Evolutionary conservation across 768 basidiomycete species (phyloP), one percentile per base, ranked within the genome.

Genomic region (Tephrocybe sp.): DNA sequence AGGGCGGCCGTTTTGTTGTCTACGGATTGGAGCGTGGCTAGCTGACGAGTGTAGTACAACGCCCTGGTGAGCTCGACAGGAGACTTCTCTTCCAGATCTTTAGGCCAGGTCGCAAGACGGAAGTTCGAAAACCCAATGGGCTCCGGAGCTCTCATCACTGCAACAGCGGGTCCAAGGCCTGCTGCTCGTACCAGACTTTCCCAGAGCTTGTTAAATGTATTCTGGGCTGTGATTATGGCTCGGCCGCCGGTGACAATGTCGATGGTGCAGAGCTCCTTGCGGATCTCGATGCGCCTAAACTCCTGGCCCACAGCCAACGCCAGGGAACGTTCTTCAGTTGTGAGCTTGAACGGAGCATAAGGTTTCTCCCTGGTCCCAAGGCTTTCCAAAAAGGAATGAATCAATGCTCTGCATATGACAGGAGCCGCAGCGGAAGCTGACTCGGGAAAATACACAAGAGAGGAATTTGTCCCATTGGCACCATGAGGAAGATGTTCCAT

Each of bases 391-490:
- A 72, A 69, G 0, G 58, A 52, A 45, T 62, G 59, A 30, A 70
- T 54, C 9, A 70, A 47, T 4, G 59, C 67, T 44, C 59, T 64
- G 21, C 59, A 61, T 9, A 70, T 41, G 42, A 62, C 63, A 9
- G 60, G 58, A 3, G 70, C 67, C 19, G 70, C 69, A 21, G 63
- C 61, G 12, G 53, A 41, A 2, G 59, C 57, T 3, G 60, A 59
- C 46, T 70, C 69, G 1, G 70, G 69, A 46, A 69, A 71, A 45
- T 62, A 71, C 8, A 64, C 38, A 4, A 64, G 63, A 32, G 47
- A 28, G 7, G n/a, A n/a, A n/a, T n/a, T 49, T 11, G 9, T 41
- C n/a, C 1, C 15, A 24, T 54, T 38, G 2, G 54, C 30, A 9
- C 54, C 55, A 15, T 59, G 25, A 24, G 64, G 67, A 3, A 68